Base-by-base conservation (phyloP, 176 grass and related monocot species). In the Guadua angustifolia region DNA sequence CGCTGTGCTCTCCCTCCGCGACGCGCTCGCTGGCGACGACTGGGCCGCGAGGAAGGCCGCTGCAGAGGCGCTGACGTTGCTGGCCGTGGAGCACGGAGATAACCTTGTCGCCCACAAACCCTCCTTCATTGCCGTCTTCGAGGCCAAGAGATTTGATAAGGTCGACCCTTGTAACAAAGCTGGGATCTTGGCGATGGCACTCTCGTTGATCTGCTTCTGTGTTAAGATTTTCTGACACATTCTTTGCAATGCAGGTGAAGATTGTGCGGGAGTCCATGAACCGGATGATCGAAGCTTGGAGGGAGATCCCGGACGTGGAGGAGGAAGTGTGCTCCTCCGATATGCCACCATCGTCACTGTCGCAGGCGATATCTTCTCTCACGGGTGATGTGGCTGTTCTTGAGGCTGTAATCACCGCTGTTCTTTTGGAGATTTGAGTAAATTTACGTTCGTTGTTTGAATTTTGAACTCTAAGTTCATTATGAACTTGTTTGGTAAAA, bases 221-320 rank as follows among this genome's bases (percentile, higher is more conserved):
- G 40, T 68, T 64, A 24, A 32, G 18, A 32, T 78, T 87, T 81
- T 80, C 58, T 82, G 2, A 60, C 74, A 19, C 14, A 58, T 73
- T 70, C 57, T 78, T 61, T 38, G 33, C 73, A 92, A 92, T 95
- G 89, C 83, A 98, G 96, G 96, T 98, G 21, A 98, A 98, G 85
- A 95, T 89, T 66, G 96, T 95, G 47, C 82, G 96, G 5, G 96
- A 98, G 32, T 94, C 93, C 0, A 98, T 98, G 96, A 98, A 87
- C 46, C 66, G 88, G 63, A 95, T 98, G 96, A 83, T 98, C 60
- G 89, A 98, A 60, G 91, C 94, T 45, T 98, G 96, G 96, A 98
- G 68, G 68, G 93, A 98, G 69, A 92, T 98, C 69, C 96, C 96
- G 17, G 89, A 91, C 33, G 25, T 81, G 59, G 86, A 86, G 16